Percentiles rank a stretch among this genome's conserved stretches.
These are phyloP conservation scores for Ceratocystis diversiconidia DNA, from an alignment of 2,329 filamentous ascomycete genomes.

Conservation along the genomic window DNA sequence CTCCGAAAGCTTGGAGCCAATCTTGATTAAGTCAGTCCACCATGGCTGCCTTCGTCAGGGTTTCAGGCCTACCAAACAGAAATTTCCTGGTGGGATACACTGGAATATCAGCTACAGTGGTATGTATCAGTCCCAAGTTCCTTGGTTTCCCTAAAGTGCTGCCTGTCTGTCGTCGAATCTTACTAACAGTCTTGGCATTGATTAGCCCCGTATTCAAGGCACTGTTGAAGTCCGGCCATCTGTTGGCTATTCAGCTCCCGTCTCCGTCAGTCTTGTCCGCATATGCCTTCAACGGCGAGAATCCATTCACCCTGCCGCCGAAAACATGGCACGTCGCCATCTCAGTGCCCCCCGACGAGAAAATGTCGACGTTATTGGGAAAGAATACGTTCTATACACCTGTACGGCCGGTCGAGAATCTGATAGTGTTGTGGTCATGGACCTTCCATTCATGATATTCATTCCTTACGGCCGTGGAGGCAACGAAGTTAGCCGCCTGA, in stretches of 20 bases:
- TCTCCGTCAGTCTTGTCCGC: constrained; percentile 81
- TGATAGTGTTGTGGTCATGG: constrained; percentile 87
- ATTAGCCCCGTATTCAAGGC: constrained; percentile 85
- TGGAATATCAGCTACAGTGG: constrained; percentile 91
- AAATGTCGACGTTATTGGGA: constrained; percentile 81
- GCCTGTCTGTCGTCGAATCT: not conserved
- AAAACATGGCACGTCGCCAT: constrained; percentile 85
- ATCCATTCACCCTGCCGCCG: constrained; percentile 90
- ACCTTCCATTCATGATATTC: constrained; percentile 91
- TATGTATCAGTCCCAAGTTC: constrained; percentile 34
- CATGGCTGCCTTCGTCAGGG: constrained; percentile 76
- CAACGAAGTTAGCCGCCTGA: constrained; percentile 75
- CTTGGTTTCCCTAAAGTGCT: constrained; percentile 14
- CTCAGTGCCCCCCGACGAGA: constrained; percentile 82
- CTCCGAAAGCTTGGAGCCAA: not conserved
- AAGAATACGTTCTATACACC: constrained; percentile 83
- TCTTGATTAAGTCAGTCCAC: not conserved
- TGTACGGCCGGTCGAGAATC: constrained; percentile 72
- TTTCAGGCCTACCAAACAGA: constrained; percentile 93
- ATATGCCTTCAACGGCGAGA: constrained; percentile 89
- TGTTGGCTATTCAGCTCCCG: constrained; percentile 72
- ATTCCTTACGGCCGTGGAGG: constrained; percentile 83
- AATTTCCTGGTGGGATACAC: constrained; percentile 95
- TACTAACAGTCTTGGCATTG: not conserved
- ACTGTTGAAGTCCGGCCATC: constrained; percentile 91